A percentile compares a stretch with the other conserved stretches of the same genome.
phyloP scores from a whole-genome alignment of 495 filamentous ascomycete genomes.

The Aspergillus avenaceus region DNA sequence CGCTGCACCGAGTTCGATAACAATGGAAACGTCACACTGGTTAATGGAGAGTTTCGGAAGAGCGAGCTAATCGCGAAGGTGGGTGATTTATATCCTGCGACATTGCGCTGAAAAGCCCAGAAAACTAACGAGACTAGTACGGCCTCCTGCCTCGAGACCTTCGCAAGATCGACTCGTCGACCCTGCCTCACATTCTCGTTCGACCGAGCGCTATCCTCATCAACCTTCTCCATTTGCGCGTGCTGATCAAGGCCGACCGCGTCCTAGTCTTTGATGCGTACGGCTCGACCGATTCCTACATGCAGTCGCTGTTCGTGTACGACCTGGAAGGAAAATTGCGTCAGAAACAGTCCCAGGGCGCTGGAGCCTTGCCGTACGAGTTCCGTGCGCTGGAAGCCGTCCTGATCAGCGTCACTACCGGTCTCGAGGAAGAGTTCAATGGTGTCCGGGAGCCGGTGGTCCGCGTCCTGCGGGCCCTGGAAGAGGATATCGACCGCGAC shows the following conservation, averaged over 20 bases:
- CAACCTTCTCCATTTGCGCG: constrained; percentile 88
- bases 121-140: constrained; percentile 53
- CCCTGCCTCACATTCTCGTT: constrained; percentile 93
- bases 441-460: constrained; percentile 89
- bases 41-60: constrained; percentile 96
- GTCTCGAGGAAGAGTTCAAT: constrained; percentile 89
- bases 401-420: constrained; percentile 66
- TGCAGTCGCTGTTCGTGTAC: constrained; percentile 95
- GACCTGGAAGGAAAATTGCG: constrained; percentile 68
- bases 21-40: constrained; percentile 88
- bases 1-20: constrained; percentile 94
- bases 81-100: constrained; percentile 18
- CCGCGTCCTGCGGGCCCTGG: constrained; percentile 78
- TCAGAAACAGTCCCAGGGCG: constrained; percentile 45
- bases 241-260: constrained; percentile 88
- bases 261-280: constrained; percentile 95
- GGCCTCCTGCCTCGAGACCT: constrained; percentile 93
- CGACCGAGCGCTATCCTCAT: constrained; percentile 92
- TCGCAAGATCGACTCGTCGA: constrained; percentile 96
- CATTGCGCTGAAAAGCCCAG: not conserved
- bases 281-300: constrained; percentile 89
- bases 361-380: constrained; percentile 58
- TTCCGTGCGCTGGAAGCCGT: constrained; percentile 57
- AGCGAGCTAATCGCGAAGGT: constrained; percentile 95
- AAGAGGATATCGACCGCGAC: constrained; percentile 95